These are phyloP conservation scores for Fusarium euwallaceae DNA, from an alignment of 2,329 filamentous ascomycete species.

Conservation along the genomic window DNA sequence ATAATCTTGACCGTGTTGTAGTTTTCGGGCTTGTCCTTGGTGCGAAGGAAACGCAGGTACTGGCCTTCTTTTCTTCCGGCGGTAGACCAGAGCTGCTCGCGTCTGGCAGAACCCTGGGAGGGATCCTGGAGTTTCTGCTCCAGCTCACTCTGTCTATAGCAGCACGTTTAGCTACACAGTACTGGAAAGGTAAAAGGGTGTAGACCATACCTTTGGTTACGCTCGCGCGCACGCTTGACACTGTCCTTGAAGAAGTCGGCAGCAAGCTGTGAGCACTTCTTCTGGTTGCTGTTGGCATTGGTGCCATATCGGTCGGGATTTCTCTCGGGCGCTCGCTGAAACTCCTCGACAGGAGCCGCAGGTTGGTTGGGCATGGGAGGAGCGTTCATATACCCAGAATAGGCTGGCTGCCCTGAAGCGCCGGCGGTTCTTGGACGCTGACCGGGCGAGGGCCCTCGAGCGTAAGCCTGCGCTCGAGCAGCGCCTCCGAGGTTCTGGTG, in stretches of 20 bases:
- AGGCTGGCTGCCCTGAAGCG: conserved; percentile 70
- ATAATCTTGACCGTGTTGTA: conserved; percentile 98
- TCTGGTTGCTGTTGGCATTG: conserved; percentile 77
- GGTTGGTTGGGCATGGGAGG: conserved; percentile 74
- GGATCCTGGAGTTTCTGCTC: conserved; percentile 87
- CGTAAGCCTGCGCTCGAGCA: conserved; percentile 77
- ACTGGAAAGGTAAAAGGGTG: not conserved
- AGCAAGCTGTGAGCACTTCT: conserved; percentile 78
- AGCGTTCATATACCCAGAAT: conserved; percentile 73
- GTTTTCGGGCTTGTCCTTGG: conserved; percentile 92
- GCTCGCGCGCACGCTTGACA: conserved; percentile 93
- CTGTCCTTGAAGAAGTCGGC: conserved; percentile 98
- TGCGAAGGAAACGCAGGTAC: conserved; percentile 93
- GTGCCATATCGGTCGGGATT: conserved; percentile 84
- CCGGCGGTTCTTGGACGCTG: conserved; percentile 89
- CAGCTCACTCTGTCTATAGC: conserved; percentile 85
- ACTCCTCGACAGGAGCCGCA: conserved; percentile 75
- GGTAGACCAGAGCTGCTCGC: conserved; percentile 86
- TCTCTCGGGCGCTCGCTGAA: conserved; percentile 83
- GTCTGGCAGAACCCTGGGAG: conserved; percentile 79
- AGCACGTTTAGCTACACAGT: conserved; percentile 19
- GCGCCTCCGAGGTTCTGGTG: conserved; percentile 90
- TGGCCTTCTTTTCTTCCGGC: conserved; percentile 90
- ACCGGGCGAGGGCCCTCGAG: conserved; percentile 75
- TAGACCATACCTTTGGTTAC: conserved; percentile 84